These are phyloP conservation scores for Salvia hispanica DNA, from an alignment of 257 asterid genomes.

Conservation along the genomic window DNA sequence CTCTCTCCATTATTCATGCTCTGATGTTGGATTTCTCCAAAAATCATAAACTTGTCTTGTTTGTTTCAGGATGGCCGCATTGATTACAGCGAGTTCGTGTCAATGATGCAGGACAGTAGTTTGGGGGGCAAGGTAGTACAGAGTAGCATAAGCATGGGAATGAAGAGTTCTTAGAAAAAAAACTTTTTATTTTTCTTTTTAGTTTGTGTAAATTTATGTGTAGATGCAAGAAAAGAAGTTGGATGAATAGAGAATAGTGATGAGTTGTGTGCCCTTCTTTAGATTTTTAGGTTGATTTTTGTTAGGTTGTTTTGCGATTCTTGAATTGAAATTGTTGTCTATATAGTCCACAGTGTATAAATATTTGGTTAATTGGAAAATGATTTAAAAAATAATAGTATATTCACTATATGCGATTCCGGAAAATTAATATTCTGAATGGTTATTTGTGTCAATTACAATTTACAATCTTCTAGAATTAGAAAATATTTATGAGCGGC, in stretches of 20 bases:
- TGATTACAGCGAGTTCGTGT: constrained; percentile 79
- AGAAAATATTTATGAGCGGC: too few species aligned
- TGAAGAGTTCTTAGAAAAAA: constrained; percentile 34
- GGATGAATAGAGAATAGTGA: constrained; percentile 6
- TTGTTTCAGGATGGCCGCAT: constrained; percentile 73
- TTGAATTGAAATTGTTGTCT: constrained; percentile 13
- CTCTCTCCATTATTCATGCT: not conserved
- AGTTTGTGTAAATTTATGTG: constrained; percentile 35
- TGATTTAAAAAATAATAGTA: too few species aligned
- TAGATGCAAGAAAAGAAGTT: constrained; percentile 16
- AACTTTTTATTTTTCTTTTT: not conserved
- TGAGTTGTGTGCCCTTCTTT: not conserved
- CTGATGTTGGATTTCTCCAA: not conserved
- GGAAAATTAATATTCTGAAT: too few species aligned
- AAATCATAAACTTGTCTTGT: not conserved
- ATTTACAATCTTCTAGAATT: too few species aligned
- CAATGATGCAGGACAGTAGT: constrained; percentile 84
- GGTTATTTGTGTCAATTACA: too few species aligned
- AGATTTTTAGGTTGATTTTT: constrained; percentile 16
- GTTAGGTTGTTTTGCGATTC: constrained; percentile 20
- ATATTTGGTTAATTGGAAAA: not conserved
- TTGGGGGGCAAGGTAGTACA: constrained; percentile 49
- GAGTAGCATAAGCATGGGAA: constrained; percentile 36
- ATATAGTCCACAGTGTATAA: not conserved
- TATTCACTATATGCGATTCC: too few species aligned